Evolutionary conservation across 345 rosid genomes (phyloP).

Genomic region (Citrus sinensis): DVS_A1.0 CM039163.1:48694001-48694500

Average conservation of each 20-base stretch:
- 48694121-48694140: neutral
- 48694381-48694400: neutral
- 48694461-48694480: conserved; percentile 74
- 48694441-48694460: conserved; percentile 42
- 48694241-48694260: neutral
- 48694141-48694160: neutral
- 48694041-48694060: neutral
- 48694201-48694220: neutral
- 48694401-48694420: too few relatives aligned
- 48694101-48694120: neutral
- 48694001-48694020: neutral
- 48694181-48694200: conserved; percentile 16
- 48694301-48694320: conserved; percentile 22
- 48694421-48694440: conserved; percentile 1
- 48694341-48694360: neutral
- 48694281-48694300: conserved; percentile 23
- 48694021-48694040: neutral
- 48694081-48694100: neutral
- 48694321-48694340: conserved; percentile 18
- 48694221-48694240: conserved; percentile 14
- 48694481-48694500: conserved; percentile 60
- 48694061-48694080: neutral
- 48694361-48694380: neutral
- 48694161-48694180: neutral
- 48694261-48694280: conserved; percentile 17